Evolutionary conservation across 495 filamentous ascomycete genomes (phyloP).

Genomic region (Aspergillus haitiensis): DNA sequence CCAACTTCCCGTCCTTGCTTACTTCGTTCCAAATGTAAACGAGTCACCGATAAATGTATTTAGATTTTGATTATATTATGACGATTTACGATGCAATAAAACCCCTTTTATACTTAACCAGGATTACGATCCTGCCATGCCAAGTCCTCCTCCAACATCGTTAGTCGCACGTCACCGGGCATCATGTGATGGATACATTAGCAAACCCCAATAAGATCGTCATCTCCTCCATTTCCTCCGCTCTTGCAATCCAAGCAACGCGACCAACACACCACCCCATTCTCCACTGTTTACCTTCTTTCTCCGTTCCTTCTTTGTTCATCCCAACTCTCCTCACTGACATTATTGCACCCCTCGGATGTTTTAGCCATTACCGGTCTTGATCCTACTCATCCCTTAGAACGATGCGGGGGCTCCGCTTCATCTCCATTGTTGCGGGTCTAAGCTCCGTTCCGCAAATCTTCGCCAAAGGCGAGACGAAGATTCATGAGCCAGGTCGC

Average conservation of each 20-base stretch:
- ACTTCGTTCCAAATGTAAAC: too few relatives aligned
- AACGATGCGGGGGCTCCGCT: constrained; percentile 40
- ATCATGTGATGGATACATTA: constrained; percentile 1
- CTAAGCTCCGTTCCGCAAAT: constrained; percentile 36
- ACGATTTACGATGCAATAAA: too few relatives aligned
- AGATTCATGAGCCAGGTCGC: constrained; percentile 80
- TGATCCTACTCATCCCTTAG: background rate
- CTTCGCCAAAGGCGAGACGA: constrained; percentile 48
- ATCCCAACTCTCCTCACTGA: background rate
- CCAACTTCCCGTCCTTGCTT: too few relatives aligned
- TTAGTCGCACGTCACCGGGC: constrained; percentile 23
- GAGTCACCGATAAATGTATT: too few relatives aligned
- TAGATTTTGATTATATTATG: too few relatives aligned
- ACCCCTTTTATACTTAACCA: too few relatives aligned
- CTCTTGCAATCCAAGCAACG: background rate
- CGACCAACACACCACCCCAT: constrained; percentile 9
- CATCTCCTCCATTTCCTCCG: constrained; percentile 3
- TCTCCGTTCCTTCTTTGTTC: background rate
- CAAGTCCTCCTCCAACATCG: too few relatives aligned
- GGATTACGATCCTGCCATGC: too few relatives aligned
- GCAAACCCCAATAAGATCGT: constrained; percentile 2
- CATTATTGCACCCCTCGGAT: constrained; percentile 5
- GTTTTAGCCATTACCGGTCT: background rate
- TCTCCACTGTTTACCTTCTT: background rate
- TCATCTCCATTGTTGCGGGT: constrained; percentile 31